Evolutionary conservation across 345 rosid genomes (phyloP), one percentile per base, ranked within the genome.

Genomic region (Gossypium stocksii): DNA sequence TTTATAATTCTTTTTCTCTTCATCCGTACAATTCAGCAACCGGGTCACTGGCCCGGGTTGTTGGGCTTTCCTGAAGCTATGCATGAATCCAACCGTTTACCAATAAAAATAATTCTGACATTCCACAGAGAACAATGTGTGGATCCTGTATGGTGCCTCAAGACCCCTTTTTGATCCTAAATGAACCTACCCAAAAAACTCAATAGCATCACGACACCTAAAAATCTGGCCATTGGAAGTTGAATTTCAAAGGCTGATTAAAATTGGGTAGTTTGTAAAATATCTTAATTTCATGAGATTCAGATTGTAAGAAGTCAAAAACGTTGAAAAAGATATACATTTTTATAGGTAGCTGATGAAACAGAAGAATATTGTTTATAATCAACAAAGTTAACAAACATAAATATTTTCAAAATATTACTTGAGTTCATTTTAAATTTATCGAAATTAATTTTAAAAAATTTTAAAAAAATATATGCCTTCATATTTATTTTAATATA

Each of bases 81-180:
- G 90, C 89, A 93, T 82, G 41, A 95, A 81, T 69, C 98, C 99
- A 74, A 91, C 99, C 61, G 97, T 93, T 81, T 95, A 91, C 99
- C 99, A 95, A 83, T 95, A 98, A 73, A 95, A 95, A 85, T 93
- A 95, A 71, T 91, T 79, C 82, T 90, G 92, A 78, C 99, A 91
- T 85, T 93, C 98, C 83, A 95, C 98, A n/a, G 94, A 93, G 85
- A 95, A 95, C 77, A 93, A 82, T 46, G 99, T 93, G 65, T 95
- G 99, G 84, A 93, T 87, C 93, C 98, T 85, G 75, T 87, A 83
- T 17, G 96, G 93, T 19, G 88, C 87, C 78, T 85, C 69, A 74
- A 60, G 71, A 66, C 62, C 78, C 72, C 52, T 27, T 73, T 87
- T 17, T 48, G 81, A 53, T 77, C 87, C 78, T 78, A 66, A 70